Evolutionary conservation across 225 moss, liverwort and hornwort genomes (phyloP).

Genomic region (Antitrichia curtipendula): DNA sequence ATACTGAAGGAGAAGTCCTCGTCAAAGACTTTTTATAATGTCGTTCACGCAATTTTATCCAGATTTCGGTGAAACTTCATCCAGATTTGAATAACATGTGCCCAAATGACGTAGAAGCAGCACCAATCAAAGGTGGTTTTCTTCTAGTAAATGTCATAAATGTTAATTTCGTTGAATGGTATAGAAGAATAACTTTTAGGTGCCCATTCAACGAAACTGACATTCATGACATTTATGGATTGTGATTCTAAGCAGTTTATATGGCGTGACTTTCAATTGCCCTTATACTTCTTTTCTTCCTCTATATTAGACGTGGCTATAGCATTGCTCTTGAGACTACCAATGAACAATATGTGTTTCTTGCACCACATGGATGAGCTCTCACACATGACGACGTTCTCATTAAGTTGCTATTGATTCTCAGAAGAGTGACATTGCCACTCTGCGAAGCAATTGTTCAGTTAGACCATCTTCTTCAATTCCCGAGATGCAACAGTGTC

Average conservation of each 20-base stretch:
- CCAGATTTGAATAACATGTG: not conserved
- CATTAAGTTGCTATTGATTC: slow-evolving; percentile 71
- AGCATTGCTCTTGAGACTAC: not conserved
- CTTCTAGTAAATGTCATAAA: no score
- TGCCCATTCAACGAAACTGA: no score
- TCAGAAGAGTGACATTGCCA: slow-evolving; percentile 65
- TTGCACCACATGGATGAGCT: no score
- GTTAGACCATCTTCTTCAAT: slow-evolving; percentile 59
- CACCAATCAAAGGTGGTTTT: not conserved
- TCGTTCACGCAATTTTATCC: not conserved
- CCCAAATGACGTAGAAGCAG: no score
- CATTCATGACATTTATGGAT: not conserved
- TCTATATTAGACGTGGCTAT: not conserved
- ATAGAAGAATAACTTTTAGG: no score
- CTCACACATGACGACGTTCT: slow-evolving; percentile 59
- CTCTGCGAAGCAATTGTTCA: slow-evolving; percentile 69
- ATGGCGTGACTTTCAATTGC: not conserved
- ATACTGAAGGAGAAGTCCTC: not conserved
- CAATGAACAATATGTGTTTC: no score
- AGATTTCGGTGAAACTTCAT: not conserved
- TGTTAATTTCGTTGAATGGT: no score
- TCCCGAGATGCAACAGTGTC: slow-evolving; percentile 48
- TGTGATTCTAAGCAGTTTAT: not conserved
- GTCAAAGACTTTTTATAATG: not conserved
- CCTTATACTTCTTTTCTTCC: not conserved